phyloP scores from a whole-genome alignment of 768 basidiomycete genomes.

The Tricholoma sp. region DNA sequence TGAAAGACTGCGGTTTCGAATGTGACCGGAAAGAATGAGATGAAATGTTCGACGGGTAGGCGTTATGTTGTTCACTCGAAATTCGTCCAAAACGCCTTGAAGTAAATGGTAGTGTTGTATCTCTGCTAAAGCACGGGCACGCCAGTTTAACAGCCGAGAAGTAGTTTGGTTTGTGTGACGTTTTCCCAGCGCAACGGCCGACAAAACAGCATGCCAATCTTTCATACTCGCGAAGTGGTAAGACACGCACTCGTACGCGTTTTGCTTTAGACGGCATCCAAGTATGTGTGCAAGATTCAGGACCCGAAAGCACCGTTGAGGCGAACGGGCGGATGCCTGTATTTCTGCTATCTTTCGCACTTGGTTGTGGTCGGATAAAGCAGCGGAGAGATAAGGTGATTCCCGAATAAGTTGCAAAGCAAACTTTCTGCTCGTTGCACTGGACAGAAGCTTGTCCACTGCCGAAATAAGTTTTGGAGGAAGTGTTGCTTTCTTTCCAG shows the following conservation, averaged over 20 bases:
- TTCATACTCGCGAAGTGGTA: constrained; percentile 40
- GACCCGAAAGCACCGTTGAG: constrained; percentile 37
- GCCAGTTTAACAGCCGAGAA: constrained; percentile 65
- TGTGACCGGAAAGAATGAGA: constrained; percentile 57
- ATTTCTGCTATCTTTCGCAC: constrained; percentile 26
- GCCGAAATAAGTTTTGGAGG: constrained; percentile 7
- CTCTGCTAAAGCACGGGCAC: constrained; percentile 55
- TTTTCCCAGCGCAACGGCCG: constrained; percentile 43
- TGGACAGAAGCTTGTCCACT: constrained; percentile 6
- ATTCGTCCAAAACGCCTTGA: constrained; percentile 43
- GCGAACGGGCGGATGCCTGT: constrained; percentile 28
- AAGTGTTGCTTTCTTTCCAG: not conserved
- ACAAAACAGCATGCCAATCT: constrained; percentile 48
- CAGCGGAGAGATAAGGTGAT: constrained; percentile 16
- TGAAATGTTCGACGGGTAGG: constrained; percentile 67
- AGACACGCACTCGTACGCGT: constrained; percentile 54
- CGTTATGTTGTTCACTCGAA: constrained; percentile 35
- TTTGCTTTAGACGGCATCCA: constrained; percentile 45
- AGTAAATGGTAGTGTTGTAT: constrained; percentile 43
- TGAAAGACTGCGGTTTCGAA: constrained; percentile 61
- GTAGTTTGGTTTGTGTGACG: constrained; percentile 46
- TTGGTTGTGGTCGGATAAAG: constrained; percentile 29
- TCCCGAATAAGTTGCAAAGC: constrained; percentile 14
- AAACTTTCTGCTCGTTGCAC: not conserved
- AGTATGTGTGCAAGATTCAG: constrained; percentile 44